phyloP scores from a whole-genome alignment of 306 rosid genomes.

The Herpetospermum pedunculosum region DNA sequence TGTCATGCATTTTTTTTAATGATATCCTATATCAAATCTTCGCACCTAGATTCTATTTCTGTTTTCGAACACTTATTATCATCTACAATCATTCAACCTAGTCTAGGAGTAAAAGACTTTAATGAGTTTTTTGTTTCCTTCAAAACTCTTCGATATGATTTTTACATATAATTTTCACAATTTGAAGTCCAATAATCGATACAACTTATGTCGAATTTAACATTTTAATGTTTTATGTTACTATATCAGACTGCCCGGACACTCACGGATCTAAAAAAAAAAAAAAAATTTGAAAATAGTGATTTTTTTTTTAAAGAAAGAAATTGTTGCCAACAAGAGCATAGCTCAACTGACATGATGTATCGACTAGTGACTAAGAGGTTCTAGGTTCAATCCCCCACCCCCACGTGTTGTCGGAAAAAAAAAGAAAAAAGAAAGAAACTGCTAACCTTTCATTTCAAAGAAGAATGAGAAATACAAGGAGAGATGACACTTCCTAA shows the following conservation, averaged over 20 bases:
- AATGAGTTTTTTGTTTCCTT: background rate
- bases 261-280: no score
- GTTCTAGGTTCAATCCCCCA: no score
- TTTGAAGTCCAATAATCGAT: background rate
- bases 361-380: no score
- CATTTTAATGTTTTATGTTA: background rate
- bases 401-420: no score
- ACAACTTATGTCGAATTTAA: background rate
- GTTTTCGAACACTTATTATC: background rate
- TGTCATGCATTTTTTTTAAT: background rate
- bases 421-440: background rate
- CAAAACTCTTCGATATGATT: background rate
- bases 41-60: background rate
- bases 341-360: no score
- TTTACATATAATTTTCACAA: background rate
- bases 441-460: background rate
- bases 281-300: background rate
- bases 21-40: background rate
- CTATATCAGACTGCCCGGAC: no score
- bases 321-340: no score
- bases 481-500: background rate
- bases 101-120: background rate
- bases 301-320: background rate
- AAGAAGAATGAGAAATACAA: background rate
- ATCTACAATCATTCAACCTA: background rate